These are phyloP conservation scores for Leccinum uliginosum DNA, from an alignment of 768 basidiomycete species.

Conservation along the genomic window DNA sequence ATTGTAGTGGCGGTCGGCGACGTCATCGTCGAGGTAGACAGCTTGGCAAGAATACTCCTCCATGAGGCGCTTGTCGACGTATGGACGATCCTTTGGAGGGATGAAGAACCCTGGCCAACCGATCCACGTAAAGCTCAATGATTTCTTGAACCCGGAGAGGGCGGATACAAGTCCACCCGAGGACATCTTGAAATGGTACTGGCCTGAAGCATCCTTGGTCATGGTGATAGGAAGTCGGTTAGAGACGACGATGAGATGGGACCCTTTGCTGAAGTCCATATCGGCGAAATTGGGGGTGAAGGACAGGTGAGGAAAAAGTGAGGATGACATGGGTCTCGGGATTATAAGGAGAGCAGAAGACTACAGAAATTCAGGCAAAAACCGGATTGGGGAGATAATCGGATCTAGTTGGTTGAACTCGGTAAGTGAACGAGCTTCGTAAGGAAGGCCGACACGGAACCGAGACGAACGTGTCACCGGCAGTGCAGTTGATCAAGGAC, in stretches of 20 bases:
- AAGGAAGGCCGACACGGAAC: neutral
- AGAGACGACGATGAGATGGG: conserved; percentile 90
- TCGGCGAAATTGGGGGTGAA: conserved; percentile 28
- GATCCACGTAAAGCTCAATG: conserved; percentile 96
- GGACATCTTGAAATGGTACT: conserved; percentile 99
- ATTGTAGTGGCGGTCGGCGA: conserved; percentile 98
- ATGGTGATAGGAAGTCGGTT: conserved; percentile 96
- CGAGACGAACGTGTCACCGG: neutral
- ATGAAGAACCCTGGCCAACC: conserved; percentile 95
- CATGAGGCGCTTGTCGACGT: conserved; percentile 88
- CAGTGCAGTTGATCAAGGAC: neutral
- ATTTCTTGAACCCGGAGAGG: conserved; percentile 96
- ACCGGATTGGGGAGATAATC: conserved; percentile 33
- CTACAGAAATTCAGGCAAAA: conserved; percentile 16
- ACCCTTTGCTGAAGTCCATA: conserved; percentile 47
- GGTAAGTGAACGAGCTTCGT: neutral
- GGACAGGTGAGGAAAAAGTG: conserved; percentile 23
- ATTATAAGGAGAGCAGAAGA: conserved; percentile 25
- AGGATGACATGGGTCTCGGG: conserved; percentile 21
- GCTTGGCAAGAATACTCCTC: conserved; percentile 97
- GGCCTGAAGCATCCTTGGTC: conserved; percentile 84
- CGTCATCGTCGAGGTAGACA: conserved; percentile 95
- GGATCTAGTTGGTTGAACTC: conserved; percentile 21
- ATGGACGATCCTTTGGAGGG: conserved; percentile 83
- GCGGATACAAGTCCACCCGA: conserved; percentile 97